phyloP scores from a whole-genome alignment of 345 rosid genomes.

The Excoecaria cochinchinensis region DNA sequence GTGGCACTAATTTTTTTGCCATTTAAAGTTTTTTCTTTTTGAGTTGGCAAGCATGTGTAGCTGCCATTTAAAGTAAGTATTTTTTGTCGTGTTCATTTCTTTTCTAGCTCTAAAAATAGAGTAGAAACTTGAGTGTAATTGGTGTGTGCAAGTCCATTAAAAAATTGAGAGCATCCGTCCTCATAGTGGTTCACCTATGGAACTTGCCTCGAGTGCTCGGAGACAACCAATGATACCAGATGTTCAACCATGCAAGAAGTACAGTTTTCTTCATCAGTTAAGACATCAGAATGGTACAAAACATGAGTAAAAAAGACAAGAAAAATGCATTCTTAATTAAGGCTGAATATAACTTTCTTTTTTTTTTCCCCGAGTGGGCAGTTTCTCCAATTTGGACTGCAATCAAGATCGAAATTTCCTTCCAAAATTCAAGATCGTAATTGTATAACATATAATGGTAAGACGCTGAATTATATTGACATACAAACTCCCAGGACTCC shows the following conservation, averaged over 20 bases:
- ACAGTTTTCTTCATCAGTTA: not conserved
- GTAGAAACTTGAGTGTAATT: too few relatives aligned
- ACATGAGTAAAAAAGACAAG: not conserved
- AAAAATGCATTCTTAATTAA: too few relatives aligned
- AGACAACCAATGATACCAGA: slow-evolving; percentile 85
- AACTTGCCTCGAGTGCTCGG: slow-evolving; percentile 88
- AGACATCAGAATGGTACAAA: not conserved
- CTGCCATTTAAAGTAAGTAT: too few relatives aligned
- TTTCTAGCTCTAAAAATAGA: too few relatives aligned
- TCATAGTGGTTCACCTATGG: slow-evolving; percentile 80
- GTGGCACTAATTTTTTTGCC: too few relatives aligned
- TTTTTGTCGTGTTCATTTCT: too few relatives aligned
- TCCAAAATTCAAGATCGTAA: not conserved
- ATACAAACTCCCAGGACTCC: slow-evolving; percentile 90
- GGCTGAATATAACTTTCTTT: not conserved
- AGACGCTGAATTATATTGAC: slow-evolving; percentile 4
- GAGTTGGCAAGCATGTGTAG: too few relatives aligned
- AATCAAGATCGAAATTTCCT: not conserved
- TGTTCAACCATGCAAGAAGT: slow-evolving; percentile 2
- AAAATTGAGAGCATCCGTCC: slow-evolving; percentile 92
- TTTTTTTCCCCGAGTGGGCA: too few relatives aligned
- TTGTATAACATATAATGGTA: not conserved
- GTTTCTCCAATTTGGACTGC: not conserved
- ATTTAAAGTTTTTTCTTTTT: too few relatives aligned
- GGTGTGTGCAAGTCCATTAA: too few relatives aligned